These are phyloP conservation scores for Dictyostelium brefeldianum DNA, from an alignment of 78 protist genomes.

Conservation along the genomic window DNA sequence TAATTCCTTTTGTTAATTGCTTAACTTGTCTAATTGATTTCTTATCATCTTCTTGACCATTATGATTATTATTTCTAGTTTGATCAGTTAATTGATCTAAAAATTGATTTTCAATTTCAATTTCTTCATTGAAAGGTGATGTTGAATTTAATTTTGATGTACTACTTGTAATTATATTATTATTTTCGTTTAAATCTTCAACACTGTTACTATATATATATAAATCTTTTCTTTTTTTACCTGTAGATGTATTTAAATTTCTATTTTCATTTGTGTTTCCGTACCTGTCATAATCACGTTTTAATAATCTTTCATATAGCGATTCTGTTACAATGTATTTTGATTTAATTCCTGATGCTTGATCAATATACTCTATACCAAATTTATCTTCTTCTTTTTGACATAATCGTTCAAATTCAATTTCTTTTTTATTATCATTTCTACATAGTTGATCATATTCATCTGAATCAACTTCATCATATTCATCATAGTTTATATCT, in stretches of 20 bases:
- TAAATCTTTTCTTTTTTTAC: slow-evolving; percentile 6
- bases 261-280: background rate
- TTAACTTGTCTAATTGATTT: background rate
- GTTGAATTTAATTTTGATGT: background rate
- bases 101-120: background rate
- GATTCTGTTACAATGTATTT: background rate
- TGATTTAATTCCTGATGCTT: background rate
- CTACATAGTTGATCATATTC: background rate
- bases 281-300: slow-evolving; percentile 5
- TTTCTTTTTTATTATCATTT: background rate
- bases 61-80: background rate
- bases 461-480: background rate
- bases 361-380: background rate
- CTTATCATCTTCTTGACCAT: no score
- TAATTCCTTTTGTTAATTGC: background rate
- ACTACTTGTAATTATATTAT: slow-evolving; percentile 1
- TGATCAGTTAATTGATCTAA: no score
- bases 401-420: background rate
- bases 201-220: background rate
- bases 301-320: slow-evolving; percentile 14
- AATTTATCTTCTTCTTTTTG: background rate
- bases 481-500: background rate
- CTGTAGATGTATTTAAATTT: background rate
- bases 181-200: background rate
- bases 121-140: background rate